phyloP scores from a whole-genome alignment of 106 monocot genomes.

The Allium sativum region DNA sequence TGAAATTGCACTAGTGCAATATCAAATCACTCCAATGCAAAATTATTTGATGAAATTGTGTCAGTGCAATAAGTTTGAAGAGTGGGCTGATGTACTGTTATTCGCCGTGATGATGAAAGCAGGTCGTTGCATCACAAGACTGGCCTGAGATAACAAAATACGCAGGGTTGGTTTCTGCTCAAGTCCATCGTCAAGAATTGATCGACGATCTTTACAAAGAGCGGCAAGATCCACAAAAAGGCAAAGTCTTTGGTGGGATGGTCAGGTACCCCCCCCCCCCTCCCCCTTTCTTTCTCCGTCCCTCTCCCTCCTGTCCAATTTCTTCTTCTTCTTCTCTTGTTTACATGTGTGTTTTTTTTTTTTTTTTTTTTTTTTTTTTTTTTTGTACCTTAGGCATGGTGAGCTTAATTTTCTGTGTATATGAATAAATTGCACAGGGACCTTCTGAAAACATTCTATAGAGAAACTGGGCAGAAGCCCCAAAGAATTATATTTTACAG shows the following conservation, averaged over 20 bases:
- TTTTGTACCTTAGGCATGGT: not conserved
- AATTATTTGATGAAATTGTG: too few species aligned
- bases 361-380: not conserved
- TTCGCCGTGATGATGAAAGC: not conserved
- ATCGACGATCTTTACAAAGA: constrained; percentile 39
- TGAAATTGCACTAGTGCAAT: too few species aligned
- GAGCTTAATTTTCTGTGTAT: not conserved
- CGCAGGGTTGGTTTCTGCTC: constrained; percentile 32
- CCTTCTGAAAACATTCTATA: constrained; percentile 56
- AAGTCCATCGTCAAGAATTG: constrained; percentile 26
- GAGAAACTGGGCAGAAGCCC: constrained; percentile 46
- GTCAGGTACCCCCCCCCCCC: too few species aligned
- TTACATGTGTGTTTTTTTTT: not conserved
- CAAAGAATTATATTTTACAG: constrained; percentile 57
- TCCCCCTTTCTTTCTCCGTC: too few species aligned
- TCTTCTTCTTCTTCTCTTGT: not conserved
- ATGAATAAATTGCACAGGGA: constrained; percentile 30
- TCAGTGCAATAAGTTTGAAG: too few species aligned
- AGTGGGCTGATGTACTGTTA: not conserved
- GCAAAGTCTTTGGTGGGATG: constrained; percentile 39
- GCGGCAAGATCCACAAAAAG: constrained; percentile 34
- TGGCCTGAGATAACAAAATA: constrained; percentile 59
- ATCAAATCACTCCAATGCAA: too few species aligned
- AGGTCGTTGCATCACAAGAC: constrained; percentile 53
- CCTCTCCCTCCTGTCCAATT: too few species aligned